Evolutionary conservation across 2,329 filamentous ascomycete genomes (phyloP).

Genomic region (Cucurbitaria berberidis): DNA sequence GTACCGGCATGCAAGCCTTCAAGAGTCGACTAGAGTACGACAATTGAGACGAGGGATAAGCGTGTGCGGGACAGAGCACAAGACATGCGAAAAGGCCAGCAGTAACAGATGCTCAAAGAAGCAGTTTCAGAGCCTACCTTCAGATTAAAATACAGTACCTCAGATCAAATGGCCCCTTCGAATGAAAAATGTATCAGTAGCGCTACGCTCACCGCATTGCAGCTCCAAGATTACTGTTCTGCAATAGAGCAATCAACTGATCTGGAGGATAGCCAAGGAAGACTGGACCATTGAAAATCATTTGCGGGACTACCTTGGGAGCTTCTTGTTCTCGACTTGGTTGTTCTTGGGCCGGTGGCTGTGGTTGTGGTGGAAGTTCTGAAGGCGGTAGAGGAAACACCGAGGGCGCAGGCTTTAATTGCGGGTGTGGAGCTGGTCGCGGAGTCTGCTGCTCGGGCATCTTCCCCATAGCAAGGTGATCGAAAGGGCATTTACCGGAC

Average conservation of each 20-base stretch:
- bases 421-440: constrained; percentile 14
- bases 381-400: constrained; percentile 17
- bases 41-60: neutral
- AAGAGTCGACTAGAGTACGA: neutral
- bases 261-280: constrained; percentile 78
- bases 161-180: constrained; percentile 14
- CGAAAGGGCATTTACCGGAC: constrained; percentile 45
- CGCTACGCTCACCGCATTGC: constrained; percentile 27
- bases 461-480: constrained; percentile 36
- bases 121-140: constrained; percentile 28
- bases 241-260: constrained; percentile 42
- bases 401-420: constrained; percentile 17
- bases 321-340: constrained; percentile 13
- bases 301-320: constrained; percentile 60
- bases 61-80: neutral
- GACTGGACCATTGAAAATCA: constrained; percentile 91
- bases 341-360: constrained; percentile 9
- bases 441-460: constrained; percentile 9
- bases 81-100: neutral
- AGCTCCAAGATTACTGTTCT: constrained; percentile 46
- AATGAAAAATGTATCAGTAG: constrained; percentile 11
- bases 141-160: constrained; percentile 35
- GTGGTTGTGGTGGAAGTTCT: constrained; percentile 7
- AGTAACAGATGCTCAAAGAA: constrained; percentile 7
- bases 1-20: neutral